These are phyloP conservation scores for Phanerochaete sordida DNA, from an alignment of 768 basidiomycete species.

Conservation along the genomic window DNA sequence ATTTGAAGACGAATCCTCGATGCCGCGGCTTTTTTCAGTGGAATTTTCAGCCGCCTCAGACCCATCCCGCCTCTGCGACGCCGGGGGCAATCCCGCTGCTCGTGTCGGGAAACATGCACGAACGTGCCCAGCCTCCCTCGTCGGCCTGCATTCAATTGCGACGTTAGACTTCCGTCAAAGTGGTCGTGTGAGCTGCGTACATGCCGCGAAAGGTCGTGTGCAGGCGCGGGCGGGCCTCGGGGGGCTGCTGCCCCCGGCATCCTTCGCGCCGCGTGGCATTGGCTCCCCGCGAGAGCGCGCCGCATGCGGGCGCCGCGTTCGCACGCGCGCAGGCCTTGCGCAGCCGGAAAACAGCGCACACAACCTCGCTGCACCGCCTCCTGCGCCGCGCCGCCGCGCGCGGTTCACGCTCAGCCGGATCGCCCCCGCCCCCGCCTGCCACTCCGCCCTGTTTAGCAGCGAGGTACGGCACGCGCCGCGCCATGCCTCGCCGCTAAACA, in stretches of 20 bases:
- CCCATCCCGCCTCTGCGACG: background rate
- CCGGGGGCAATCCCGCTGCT: background rate
- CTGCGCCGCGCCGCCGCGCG: no score
- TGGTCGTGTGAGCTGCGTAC: background rate
- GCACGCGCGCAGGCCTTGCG: background rate
- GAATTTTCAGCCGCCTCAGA: background rate
- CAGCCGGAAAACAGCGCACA: background rate
- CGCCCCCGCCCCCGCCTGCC: background rate
- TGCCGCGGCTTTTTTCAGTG: background rate
- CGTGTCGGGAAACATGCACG: background rate
- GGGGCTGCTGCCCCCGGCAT: background rate
- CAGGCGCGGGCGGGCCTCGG: background rate
- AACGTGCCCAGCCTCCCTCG: background rate
- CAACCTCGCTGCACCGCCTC: background rate
- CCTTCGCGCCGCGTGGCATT: background rate
- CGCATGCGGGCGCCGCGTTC: background rate
- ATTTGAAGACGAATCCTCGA: background rate
- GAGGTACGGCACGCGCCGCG: background rate
- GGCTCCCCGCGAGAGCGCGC: background rate
- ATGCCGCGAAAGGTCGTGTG: background rate
- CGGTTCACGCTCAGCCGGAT: background rate
- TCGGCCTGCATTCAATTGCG: background rate
- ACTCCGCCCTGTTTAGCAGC: background rate
- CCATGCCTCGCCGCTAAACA: background rate
- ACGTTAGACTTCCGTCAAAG: background rate